phyloP scores from a whole-genome alignment of 768 basidiomycete genomes.

The Botryobasidium botryosum region DNA sequence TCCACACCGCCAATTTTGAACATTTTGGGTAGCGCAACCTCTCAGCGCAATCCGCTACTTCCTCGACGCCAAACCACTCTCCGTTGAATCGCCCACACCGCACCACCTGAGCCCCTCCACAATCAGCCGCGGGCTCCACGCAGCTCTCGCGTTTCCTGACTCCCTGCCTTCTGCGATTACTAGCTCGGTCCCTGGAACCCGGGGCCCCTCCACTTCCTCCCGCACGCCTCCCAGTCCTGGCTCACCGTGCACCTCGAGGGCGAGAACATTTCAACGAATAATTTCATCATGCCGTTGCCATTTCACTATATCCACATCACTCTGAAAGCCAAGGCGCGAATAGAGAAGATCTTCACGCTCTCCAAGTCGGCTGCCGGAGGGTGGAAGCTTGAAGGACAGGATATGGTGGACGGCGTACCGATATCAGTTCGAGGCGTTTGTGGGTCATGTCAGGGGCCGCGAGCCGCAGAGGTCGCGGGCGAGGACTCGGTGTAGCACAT shows the following conservation, averaged over 20 bases:
- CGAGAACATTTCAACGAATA: conserved; percentile 26
- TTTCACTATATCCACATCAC: conserved; percentile 34
- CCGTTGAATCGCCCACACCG: conserved; percentile 23
- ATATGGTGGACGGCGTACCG: conserved; percentile 44
- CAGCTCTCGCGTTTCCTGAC: conserved; percentile 21
- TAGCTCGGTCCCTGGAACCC: conserved; percentile 13
- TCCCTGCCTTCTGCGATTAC: conserved; percentile 20
- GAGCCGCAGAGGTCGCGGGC: conserved; percentile 30
- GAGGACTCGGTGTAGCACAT: conserved; percentile 42
- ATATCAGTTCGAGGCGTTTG: conserved; percentile 47
- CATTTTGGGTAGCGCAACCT: conserved; percentile 27
- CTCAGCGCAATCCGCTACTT: conserved; percentile 33
- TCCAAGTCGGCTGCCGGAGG: conserved; percentile 11
- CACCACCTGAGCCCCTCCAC: conserved; percentile 1
- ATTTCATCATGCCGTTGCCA: conserved; percentile 30
- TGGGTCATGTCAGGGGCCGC: conserved; percentile 39
- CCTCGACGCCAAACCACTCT: conserved; percentile 26
- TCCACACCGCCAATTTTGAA: too few species aligned
- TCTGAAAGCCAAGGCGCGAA: conserved; percentile 17
- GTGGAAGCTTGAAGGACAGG: conserved; percentile 28
- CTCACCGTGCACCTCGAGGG: conserved; percentile 28
- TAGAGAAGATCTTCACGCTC: conserved; percentile 31
- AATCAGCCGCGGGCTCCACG: conserved; percentile 20
- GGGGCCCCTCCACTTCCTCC: conserved; percentile 22
- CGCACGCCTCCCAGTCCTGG: conserved; percentile 22